Percentiles rank a stretch among this genome's conserved stretches.
These are phyloP conservation scores for Alternaria novae-zelandiae DNA, from an alignment of 2,329 filamentous ascomycete genomes.

Conservation along the genomic window DNA sequence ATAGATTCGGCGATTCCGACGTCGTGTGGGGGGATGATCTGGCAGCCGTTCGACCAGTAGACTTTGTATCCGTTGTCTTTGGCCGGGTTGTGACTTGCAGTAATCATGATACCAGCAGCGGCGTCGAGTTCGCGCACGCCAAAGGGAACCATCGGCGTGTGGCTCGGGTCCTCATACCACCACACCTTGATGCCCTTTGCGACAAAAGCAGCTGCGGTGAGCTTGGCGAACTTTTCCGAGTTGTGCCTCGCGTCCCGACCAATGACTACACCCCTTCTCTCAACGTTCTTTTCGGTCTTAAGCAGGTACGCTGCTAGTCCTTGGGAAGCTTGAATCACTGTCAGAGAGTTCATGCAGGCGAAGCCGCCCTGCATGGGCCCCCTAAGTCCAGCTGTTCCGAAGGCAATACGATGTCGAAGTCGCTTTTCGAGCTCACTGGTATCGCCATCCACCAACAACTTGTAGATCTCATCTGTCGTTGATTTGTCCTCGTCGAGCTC, in stretches of 20 bases:
- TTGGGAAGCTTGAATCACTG: constrained; percentile 68
- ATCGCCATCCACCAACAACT: constrained; percentile 56
- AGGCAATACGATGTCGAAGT: constrained; percentile 63
- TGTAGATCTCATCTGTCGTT: constrained; percentile 62
- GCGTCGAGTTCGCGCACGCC: constrained; percentile 61
- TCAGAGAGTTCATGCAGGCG: constrained; percentile 65
- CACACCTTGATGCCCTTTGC: constrained; percentile 64
- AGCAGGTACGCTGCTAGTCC: constrained; percentile 68
- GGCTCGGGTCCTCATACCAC: constrained; percentile 62
- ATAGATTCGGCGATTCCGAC: constrained; percentile 64
- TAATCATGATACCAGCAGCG: constrained; percentile 69
- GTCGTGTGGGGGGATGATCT: constrained; percentile 70
- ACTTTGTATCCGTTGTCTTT: constrained; percentile 73
- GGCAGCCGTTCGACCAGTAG: constrained; percentile 69
- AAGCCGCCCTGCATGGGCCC: constrained; percentile 72
- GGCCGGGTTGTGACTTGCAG: constrained; percentile 69
- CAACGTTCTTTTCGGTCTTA: constrained; percentile 51
- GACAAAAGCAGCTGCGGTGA: constrained; percentile 66
- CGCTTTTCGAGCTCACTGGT: constrained; percentile 59
- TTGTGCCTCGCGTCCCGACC: constrained; percentile 69
- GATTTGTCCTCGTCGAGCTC: constrained; percentile 61
- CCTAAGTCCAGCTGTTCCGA: constrained; percentile 67
- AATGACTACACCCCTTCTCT: constrained; percentile 61
- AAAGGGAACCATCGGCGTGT: constrained; percentile 69
- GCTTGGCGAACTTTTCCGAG: constrained; percentile 65